Base-by-base conservation (phyloP, 2,329 filamentous ascomycete species). In the Botrytis medusae region DNA sequence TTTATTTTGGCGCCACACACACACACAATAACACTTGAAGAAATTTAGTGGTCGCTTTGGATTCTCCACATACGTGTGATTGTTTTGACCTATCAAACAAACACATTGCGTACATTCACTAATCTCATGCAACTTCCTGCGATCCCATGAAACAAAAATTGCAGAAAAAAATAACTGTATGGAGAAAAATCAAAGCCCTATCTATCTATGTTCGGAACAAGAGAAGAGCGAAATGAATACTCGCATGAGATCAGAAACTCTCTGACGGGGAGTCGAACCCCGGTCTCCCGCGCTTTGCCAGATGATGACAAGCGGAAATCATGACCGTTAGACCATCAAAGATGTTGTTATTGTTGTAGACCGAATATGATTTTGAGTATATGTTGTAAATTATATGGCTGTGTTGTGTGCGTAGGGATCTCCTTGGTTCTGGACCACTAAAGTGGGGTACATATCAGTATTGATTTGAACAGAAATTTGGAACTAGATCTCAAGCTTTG, bases 281-380 rank as follows among this genome's bases (percentile, higher is more conserved):
- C 74, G 77, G 74, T 77, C 77, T 78, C 75, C 76, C 76, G 77
- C 77, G 77, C 34, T 0, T 29, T 54, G 51, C 2, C 25, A 54
- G 5, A 29, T 29, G n/a, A 60, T 80, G 79, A 80, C 79, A 80
- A 80, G 79, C 79, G 79, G 79, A 80, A 80, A 80, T 80, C 79
- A 80, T 80, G 74, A 80, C 79, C 79, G 78, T 79, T 80, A 80
- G 79, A 80, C 78, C 79, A 80, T 80, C 77, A 77, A 77, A 78
- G 77, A 78, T 62, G 71, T 67, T 68, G 46, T 54, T 67, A 51
- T 51, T 60, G 57, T 60, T 60, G 61, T 1, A 40, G 34, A 14
- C 4, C 2, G 2, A 1, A 7, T 3, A 10, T 5, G 2, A 20
- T 16, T 46, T 46, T 18, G 2, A 46, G 2, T 18, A 18, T 46